phyloP scores from a whole-genome alignment of 495 filamentous ascomycete genomes.

The Viridothelium virens region DNA sequence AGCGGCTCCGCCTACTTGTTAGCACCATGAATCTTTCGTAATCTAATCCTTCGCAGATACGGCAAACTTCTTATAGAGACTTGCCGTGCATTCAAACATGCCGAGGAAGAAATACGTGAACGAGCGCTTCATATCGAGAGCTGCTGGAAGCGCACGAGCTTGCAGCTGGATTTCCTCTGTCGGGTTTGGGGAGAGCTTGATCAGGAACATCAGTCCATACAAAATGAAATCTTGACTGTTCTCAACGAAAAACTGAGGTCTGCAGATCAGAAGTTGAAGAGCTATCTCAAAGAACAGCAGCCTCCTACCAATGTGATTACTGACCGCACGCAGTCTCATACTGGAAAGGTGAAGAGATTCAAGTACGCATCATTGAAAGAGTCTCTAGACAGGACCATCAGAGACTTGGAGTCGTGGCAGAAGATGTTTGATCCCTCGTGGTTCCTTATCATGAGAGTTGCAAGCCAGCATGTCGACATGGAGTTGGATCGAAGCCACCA shows the following conservation, averaged over 20 bases:
- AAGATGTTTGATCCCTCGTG: slow-evolving; percentile 33
- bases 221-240: slow-evolving; percentile 31
- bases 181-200: slow-evolving; percentile 33
- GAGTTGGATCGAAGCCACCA: not conserved
- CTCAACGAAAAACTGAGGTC: slow-evolving; percentile 31
- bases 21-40: too few species aligned
- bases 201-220: slow-evolving; percentile 31
- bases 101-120: slow-evolving; percentile 30
- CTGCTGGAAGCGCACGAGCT: slow-evolving; percentile 31
- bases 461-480: slow-evolving; percentile 22
- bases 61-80: not conserved
- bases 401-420: slow-evolving; percentile 29
- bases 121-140: slow-evolving; percentile 32
- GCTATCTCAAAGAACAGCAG: slow-evolving; percentile 24
- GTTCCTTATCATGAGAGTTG: slow-evolving; percentile 28
- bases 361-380: slow-evolving; percentile 28
- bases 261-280: slow-evolving; percentile 27
- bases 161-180: slow-evolving; percentile 35
- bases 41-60: not conserved
- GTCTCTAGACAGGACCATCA: slow-evolving; percentile 23
- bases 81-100: slow-evolving; percentile 23
- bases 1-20: too few species aligned
- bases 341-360: slow-evolving; percentile 22
- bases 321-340: not conserved
- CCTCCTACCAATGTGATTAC: slow-evolving; percentile 12